These are phyloP conservation scores for Wickerhamiella parazyma DNA, from an alignment of 805 yeast species.

Conservation along the genomic window DNA sequence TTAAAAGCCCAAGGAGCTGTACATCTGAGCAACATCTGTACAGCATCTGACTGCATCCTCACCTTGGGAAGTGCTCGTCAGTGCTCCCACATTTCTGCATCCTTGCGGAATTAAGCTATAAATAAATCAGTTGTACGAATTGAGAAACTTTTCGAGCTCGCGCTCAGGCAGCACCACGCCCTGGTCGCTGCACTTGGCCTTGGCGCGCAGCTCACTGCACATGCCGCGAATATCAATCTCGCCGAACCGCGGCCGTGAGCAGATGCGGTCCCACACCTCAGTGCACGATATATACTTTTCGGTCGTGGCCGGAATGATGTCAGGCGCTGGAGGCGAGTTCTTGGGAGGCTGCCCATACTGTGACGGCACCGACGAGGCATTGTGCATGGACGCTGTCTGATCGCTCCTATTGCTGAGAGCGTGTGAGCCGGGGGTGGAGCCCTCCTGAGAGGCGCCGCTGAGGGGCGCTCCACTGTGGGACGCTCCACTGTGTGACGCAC, in stretches of 20 bases:
- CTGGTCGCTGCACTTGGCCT: constrained; percentile 87
- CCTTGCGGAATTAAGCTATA: not conserved
- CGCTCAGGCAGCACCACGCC: constrained; percentile 78
- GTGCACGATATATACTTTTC: constrained; percentile 50
- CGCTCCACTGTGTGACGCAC: too few species aligned
- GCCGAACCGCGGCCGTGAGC: constrained; percentile 84
- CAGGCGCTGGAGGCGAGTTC: constrained; percentile 7
- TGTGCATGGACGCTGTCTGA: too few species aligned
- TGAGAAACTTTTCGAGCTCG: constrained; percentile 45
- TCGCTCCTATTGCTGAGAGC: too few species aligned
- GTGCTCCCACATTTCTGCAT: too few species aligned
- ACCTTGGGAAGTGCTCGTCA: too few species aligned
- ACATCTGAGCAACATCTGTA: too few species aligned
- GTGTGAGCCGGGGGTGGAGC: too few species aligned
- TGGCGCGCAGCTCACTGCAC: constrained; percentile 74
- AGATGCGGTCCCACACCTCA: constrained; percentile 92
- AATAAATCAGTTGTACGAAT: constrained; percentile 1
- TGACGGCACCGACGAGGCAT: not conserved
- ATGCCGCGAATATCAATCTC: constrained; percentile 90
- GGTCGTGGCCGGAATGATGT: constrained; percentile 23
- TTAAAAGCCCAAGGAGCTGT: too few species aligned
- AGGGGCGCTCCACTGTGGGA: too few species aligned
- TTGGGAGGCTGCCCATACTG: too few species aligned
- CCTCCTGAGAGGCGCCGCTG: too few species aligned
- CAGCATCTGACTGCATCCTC: too few species aligned